Evolutionary conservation across 1,284 basidiomycete genomes (phyloP), one percentile per base, ranked within the genome.

Genomic region (Trichosporon asahii): DNA sequence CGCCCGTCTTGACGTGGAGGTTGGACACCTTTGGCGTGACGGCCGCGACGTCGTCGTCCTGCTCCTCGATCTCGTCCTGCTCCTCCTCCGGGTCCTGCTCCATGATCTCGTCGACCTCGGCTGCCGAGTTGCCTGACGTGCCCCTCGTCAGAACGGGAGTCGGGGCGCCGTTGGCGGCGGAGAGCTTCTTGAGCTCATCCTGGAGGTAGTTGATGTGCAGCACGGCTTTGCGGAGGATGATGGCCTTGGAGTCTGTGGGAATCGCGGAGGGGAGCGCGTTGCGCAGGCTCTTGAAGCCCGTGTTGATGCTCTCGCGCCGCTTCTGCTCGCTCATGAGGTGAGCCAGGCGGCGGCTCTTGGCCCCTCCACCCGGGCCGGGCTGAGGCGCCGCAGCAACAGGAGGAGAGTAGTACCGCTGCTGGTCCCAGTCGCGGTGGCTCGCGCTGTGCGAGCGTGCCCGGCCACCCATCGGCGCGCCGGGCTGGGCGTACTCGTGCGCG

Each of bases 301-400:
- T 74, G 69, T 82, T 82, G 68, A 82, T 82, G 0, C 69, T 81
- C 81, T 82, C 81, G 76, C 81, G 70, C 18, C 81, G 72, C 67
- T 82, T 82, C 69, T 82, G 81, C 72, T 82, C 81, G 5, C 76
- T 77, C 78, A 81, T 79, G 21, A 82, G 70, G 71, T 82, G 81
- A 1, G 81, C 81, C 9, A 82, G 55, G 5, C 81, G 71, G 55
- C 81, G 74, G 29, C 70, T 76, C 69, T 82, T 79, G 21, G 79
- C 80, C 2, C 74, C 70, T 1, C 72, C 72, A 18, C 66, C 37
- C 1, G 67, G 57, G n/a, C 61, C 46, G 31, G 67, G 61, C 61
- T 64, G 49, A 3, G 61, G 67, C 31, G 64, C 46, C 6, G 53
- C 68, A 31, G 57, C 27, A 3, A 61, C 61, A 64, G 63, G 31